Evolutionary conservation across 148 eudicot species (phyloP), one percentile per base, ranked within the genome.

Genomic region (Vaccinium macrocarpon): DNA sequence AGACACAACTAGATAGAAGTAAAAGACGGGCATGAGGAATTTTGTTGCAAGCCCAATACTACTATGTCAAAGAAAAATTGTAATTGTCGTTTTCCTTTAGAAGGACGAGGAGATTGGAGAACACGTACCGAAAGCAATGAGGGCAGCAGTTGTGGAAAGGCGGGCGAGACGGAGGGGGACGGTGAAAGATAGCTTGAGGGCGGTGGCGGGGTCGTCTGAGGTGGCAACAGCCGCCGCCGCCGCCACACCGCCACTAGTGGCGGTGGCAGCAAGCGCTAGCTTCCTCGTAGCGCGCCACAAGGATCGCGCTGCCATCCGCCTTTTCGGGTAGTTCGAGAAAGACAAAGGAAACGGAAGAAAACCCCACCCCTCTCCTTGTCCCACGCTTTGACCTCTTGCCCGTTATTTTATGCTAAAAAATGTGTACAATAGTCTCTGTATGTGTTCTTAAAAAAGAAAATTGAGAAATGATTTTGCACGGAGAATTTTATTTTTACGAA

Each of bases 151-250:
- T 83, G 85, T 9, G 48, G 95, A 88, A 84, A 91, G 90, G 78
- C 93, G 95, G 79, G 89, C 64, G 83, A 96, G 94, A 38, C 98
- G 99, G 55, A 91, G 78, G 70, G 99, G 99, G 81, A 96, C 98
- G 77, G 92, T 89, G 49, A 91, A 87, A 79, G 86, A 91, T 19
- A 96, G 94, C 88, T 92, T 96, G 6, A 90, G 76, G 9, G 97
- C 91, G 8, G 94, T 89, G 11, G 90, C 83, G 5, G 99, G 98
- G 72, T 96, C 97, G 46, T 94, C 97, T 86, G 98, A 91, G 85
- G 87, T 87, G 0, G 92, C 66, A n/a, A 96, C 87, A 23, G 88
- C 76, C 55, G 95, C 98, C 71, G 95, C 98, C 71, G 89, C 98
- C 55, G 85, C 93, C 4, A 91, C 88, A 1, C 98, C 99, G 10